These are phyloP conservation scores for Fragosphaeria purpurea DNA, from an alignment of 2,329 filamentous ascomycete genomes.

Conservation along the genomic window DNA sequence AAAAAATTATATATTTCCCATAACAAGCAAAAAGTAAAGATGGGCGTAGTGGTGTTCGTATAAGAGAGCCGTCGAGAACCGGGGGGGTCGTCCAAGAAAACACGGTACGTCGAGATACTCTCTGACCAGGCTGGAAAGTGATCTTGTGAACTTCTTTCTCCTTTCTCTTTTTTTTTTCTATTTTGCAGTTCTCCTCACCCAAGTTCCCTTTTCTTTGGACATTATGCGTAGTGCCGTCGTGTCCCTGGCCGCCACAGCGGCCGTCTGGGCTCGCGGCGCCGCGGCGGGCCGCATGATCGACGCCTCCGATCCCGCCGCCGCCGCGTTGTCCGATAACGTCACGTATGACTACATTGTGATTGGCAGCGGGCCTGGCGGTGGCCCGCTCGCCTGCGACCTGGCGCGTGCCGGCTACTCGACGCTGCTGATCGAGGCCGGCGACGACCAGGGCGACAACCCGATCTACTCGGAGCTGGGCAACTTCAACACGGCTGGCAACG, in stretches of 20 bases:
- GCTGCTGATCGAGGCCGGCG: constrained; percentile 42
- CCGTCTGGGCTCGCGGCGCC: neutral
- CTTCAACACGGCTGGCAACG: constrained; percentile 9
- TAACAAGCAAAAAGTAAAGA: too few species aligned
- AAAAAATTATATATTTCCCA: too few species aligned
- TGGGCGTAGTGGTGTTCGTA: too few species aligned
- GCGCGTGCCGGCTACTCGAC: constrained; percentile 40
- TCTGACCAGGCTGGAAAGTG: too few species aligned
- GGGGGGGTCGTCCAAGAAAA: too few species aligned
- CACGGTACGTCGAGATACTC: too few species aligned
- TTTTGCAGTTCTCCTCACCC: neutral
- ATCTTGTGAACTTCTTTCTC: neutral
- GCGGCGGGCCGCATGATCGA: constrained; percentile 3
- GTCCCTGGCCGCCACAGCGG: neutral
- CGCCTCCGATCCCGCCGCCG: neutral
- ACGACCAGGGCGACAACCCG: constrained; percentile 31
- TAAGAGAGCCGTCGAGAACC: too few species aligned
- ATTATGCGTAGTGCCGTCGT: constrained; percentile 2
- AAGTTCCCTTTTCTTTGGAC: too few species aligned
- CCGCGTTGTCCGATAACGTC: neutral
- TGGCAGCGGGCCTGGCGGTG: constrained; percentile 40
- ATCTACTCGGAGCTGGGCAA: constrained; percentile 25
- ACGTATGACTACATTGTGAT: constrained; percentile 31
- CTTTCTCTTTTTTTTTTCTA: neutral
- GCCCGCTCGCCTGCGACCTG: constrained; percentile 36